Conservation (phyloP, 2,329 filamentous ascomycete species). For the Paraconiothyrium sp. region DNA sequence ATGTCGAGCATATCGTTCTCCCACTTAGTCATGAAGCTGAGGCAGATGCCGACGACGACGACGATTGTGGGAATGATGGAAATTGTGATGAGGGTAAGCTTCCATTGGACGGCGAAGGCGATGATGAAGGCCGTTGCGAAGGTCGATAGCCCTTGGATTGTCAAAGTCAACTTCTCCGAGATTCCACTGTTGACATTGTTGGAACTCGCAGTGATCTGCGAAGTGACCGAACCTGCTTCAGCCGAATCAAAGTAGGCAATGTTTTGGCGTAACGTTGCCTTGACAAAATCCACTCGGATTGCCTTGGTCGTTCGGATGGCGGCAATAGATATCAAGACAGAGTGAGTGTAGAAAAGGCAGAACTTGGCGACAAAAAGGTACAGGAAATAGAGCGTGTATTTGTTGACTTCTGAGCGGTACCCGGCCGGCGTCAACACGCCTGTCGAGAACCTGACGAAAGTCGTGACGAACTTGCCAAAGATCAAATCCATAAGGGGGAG, state of each 20-base stretch:
- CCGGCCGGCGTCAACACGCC: constrained; percentile 43
- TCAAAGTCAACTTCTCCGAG: constrained; percentile 54
- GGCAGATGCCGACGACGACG: constrained; percentile 37
- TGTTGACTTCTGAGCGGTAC: constrained; percentile 52
- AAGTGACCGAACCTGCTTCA: constrained; percentile 91
- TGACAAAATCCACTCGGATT: constrained; percentile 69
- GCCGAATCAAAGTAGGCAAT: constrained; percentile 73
- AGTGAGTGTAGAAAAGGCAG: constrained; percentile 64
- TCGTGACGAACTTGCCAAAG: constrained; percentile 60
- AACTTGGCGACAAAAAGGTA: constrained; percentile 75
- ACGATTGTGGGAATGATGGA: constrained; percentile 59
- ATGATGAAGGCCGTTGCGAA: constrained; percentile 90
- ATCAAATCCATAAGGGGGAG: constrained; percentile 63
- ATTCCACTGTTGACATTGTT: constrained; percentile 94
- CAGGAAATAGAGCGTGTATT: constrained; percentile 70
- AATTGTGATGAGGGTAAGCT: constrained; percentile 80
- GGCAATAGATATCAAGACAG: constrained; percentile 58
- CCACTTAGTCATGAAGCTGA: constrained; percentile 48
- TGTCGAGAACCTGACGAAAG: constrained; percentile 55
- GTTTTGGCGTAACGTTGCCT: constrained; percentile 64
- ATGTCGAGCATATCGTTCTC: constrained; percentile 51
- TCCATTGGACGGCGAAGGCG: constrained; percentile 91
- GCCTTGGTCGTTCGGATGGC: constrained; percentile 62
- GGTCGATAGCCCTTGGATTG: constrained; percentile 50
- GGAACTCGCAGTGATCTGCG: constrained; percentile 91